phyloP scores from a whole-genome alignment of 1,284 basidiomycete species.

The Pholiota adiposa region DNA sequence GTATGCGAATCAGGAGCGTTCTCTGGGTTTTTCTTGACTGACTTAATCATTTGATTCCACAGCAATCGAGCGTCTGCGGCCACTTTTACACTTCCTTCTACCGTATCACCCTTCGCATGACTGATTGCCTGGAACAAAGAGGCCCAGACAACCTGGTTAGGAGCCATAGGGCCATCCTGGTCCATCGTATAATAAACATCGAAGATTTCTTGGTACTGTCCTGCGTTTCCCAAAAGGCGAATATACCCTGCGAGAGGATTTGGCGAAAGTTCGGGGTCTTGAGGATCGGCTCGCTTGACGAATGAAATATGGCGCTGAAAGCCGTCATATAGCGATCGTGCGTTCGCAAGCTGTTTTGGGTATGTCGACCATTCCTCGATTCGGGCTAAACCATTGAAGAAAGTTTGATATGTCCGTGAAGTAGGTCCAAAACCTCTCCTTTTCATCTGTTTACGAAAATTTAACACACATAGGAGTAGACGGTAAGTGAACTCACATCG shows the following conservation, averaged over 20 bases:
- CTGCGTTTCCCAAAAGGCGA: slow-evolving; percentile 60
- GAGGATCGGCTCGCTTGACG: slow-evolving; percentile 50
- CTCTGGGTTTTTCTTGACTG: slow-evolving; percentile 44
- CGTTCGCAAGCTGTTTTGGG: slow-evolving; percentile 62
- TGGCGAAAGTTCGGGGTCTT: slow-evolving; percentile 48
- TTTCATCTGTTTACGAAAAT: slow-evolving; percentile 65
- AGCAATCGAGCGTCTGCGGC: slow-evolving; percentile 64
- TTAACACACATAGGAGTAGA: slow-evolving; percentile 3
- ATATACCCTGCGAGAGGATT: slow-evolving; percentile 63
- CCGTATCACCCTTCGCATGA: slow-evolving; percentile 23
- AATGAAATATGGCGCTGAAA: slow-evolving; percentile 52
- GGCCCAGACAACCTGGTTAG: slow-evolving; percentile 61
- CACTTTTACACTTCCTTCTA: slow-evolving; percentile 34
- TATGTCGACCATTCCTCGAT: slow-evolving; percentile 61
- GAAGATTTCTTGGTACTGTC: slow-evolving; percentile 64
- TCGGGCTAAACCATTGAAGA: slow-evolving; percentile 62
- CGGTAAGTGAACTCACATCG: slow-evolving; percentile 54
- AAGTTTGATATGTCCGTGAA: slow-evolving; percentile 63
- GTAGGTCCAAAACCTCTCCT: slow-evolving; percentile 72
- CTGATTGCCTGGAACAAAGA: slow-evolving; percentile 62
- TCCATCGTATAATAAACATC: slow-evolving; percentile 73
- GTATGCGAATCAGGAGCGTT: slow-evolving; percentile 56
- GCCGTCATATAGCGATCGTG: slow-evolving; percentile 59
- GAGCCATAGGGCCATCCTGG: slow-evolving; percentile 55
- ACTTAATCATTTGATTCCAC: slow-evolving; percentile 66